These are phyloP conservation scores for Lobulomyces angularis DNA, from an alignment of 192 early-diverging fungal species.

Conservation along the genomic window DNA sequence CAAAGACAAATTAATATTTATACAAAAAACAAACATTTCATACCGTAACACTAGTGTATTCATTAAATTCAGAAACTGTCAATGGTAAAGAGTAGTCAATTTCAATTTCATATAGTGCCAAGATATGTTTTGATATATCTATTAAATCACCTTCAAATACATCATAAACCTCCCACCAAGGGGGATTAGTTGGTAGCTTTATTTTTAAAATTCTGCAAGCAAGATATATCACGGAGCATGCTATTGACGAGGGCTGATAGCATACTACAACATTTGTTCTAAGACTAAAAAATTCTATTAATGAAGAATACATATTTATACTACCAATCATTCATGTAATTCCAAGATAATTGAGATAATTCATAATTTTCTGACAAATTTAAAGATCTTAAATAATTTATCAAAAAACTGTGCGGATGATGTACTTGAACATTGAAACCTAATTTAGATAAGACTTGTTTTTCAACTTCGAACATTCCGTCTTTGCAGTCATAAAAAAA, in stretches of 20 bases:
- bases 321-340: slow-evolving; percentile 83
- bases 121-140: slow-evolving; percentile 45
- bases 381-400: slow-evolving; percentile 80
- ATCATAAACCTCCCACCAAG: slow-evolving; percentile 86
- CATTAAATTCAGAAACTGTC: slow-evolving; percentile 37
- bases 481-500: slow-evolving; percentile 68
- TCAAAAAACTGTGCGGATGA: slow-evolving; percentile 87
- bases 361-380: slow-evolving; percentile 58
- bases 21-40: too few relatives aligned
- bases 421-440: slow-evolving; percentile 95
- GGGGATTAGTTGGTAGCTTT: slow-evolving; percentile 54
- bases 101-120: slow-evolving; percentile 39
- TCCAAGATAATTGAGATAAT: slow-evolving; percentile 82
- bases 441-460: slow-evolving; percentile 74
- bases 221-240: slow-evolving; percentile 74
- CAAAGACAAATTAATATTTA: too few relatives aligned
- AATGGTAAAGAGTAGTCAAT: slow-evolving; percentile 43
- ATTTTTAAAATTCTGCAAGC: slow-evolving; percentile 54
- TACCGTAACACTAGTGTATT: too few relatives aligned
- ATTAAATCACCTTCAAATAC: slow-evolving; percentile 50
- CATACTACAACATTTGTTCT: slow-evolving; percentile 61
- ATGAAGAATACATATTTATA: slow-evolving; percentile 4
- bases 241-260: slow-evolving; percentile 71
- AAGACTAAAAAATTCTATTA: slow-evolving; percentile 25
- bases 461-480: slow-evolving; percentile 66